A percentile compares a stretch with the other conserved stretches of the same genome.
Conservation (phyloP, 2,329 filamentous ascomycete species). For the Sporothrix euskadiensis region DNA sequence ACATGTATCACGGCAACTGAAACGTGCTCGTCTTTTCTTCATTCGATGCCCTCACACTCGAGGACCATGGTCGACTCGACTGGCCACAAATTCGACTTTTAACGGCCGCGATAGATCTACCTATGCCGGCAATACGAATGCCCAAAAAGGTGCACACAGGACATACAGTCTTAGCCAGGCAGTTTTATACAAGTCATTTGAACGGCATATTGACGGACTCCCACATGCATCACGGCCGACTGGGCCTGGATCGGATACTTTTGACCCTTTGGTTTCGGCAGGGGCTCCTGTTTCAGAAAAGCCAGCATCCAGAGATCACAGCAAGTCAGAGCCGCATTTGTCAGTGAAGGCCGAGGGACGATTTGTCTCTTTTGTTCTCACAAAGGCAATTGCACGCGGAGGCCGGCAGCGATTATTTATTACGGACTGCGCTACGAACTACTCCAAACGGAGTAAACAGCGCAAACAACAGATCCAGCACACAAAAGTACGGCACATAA, state of each 20-base stretch:
- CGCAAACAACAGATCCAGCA: neutral
- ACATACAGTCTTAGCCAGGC: neutral
- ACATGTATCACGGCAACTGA: neutral
- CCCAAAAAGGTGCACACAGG: neutral
- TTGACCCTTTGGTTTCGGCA: neutral
- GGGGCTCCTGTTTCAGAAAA: neutral
- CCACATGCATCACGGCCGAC: neutral
- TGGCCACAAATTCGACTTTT: neutral
- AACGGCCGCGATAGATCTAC: neutral
- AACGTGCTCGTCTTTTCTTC: neutral
- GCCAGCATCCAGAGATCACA: neutral
- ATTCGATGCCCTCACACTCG: no score
- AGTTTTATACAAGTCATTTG: neutral
- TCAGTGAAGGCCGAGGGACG: neutral
- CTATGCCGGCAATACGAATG: neutral
- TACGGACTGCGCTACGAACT: neutral
- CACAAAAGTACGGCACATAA: neutral
- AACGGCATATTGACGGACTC: neutral
- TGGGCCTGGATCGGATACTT: neutral
- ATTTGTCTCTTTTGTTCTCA: neutral
- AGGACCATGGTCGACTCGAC: neutral
- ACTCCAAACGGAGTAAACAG: neutral
- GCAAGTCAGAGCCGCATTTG: neutral
- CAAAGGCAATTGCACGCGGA: neutral
- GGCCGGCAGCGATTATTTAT: neutral